Evolutionary conservation across 495 filamentous ascomycete species (phyloP), one percentile per base, ranked within the genome.

Genomic region (Hyaloscypha finlandica): DNA sequence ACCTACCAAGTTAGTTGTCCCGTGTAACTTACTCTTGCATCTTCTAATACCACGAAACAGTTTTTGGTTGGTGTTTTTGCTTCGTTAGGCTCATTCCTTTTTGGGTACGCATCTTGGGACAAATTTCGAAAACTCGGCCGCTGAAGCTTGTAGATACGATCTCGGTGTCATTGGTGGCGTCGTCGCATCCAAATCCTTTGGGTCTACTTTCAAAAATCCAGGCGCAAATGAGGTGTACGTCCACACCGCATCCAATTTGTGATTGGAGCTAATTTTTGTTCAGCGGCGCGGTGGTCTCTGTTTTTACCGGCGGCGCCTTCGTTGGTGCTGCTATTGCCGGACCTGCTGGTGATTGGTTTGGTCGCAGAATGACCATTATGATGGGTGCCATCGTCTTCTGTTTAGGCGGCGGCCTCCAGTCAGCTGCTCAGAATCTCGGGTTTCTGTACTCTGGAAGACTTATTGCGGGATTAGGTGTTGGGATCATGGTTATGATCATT

Each of bases 31-130:
- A 25, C 25, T 25, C 25, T 25, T 1, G 25, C 25, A 25, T 25
- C 25, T 25, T 25, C 25, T 25, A 25, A 25, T 25, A 25, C 25
- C 25, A 25, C 25, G 25, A 25, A 25, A 25, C 56, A 88, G 83
- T 86, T 86, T 71, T 79, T 88, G 69, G 82, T 87, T n/a, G 81
- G 84, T 74, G 79, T 87, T 58, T 88, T 88, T 73, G 85, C 85
- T 73, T 86, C 84, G 8, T 72, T 88, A 20, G 85, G 85, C 53
- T 86, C 84, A 20, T 82, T 87, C 68, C 79, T 86, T 45, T 88
- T 79, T 72, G 86, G 85, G 68, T 84, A 72, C 55, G 64, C 8
- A 29, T 53, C 51, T 6, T 53, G 8, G 8, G 8, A 53, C 51
- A 53, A 6, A 8, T 0, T 8, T 25, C 6, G 8, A 20, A 16